Evolutionary conservation across 805 yeast species (phyloP), one percentile per base, ranked within the genome.

Genomic region (Sugiyamaella boreocaroliniensis): DNA sequence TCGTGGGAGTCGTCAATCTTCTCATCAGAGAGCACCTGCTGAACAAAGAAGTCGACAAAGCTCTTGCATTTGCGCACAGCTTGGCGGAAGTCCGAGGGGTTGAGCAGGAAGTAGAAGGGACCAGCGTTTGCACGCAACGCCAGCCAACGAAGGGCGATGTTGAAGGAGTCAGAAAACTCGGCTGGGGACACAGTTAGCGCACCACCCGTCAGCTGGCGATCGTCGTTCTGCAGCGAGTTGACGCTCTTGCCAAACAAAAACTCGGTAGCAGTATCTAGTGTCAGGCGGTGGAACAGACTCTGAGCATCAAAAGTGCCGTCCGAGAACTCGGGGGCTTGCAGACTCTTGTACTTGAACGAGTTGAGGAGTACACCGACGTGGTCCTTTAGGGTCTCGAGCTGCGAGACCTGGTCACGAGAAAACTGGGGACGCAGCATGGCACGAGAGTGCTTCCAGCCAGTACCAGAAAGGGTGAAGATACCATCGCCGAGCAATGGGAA

Each of bases 11-110:
- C 71, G 64, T 37, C 58, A 22, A 8, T 10, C 55, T 48, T 64
- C 58, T 40, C 68, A 72, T 55, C 44, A 12, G 42, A 15, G 46
- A 72, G 63, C 1, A 70, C 74, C 45, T 58, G 58, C 18, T 65
- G 43, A 29, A 72, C 76, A 57, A 68, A 74, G 53, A 59, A 64
- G 50, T 73, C 68, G 19, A 71, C 66, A 59, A 62, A 66, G 43
- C 47, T 45, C 50, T 61, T 64, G 37, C 68, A 69, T 11, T 15
- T 37, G 12, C 47, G 54, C 29, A 56, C 67, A 16, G 64, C 52
- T 14, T 58, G 61, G 47, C 65, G 60, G 56, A 74, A 74, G 37
- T 64, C 34, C 5, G 40, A 4, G 15, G 37, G n/a, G 29, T 26
- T 29, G 14, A 51, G 20, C 8, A 55, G 34, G 48, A 14, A 43